Conservation (phyloP, 2,329 filamentous ascomycete species). For the Teratosphaeria epicoccoides region DNA sequence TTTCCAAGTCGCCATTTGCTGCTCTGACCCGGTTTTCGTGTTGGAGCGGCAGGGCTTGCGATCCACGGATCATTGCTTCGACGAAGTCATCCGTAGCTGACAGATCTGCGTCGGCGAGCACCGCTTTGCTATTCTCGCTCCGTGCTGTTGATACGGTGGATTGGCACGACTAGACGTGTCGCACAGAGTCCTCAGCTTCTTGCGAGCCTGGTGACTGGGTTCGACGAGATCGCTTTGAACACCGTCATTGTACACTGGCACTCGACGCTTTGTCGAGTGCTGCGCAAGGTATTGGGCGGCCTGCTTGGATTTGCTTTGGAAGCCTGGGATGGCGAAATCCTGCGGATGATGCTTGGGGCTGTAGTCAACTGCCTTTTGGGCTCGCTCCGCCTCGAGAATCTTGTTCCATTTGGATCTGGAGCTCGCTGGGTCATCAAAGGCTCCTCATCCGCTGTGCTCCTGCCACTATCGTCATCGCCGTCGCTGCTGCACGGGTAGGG, state of each 20-base stretch:
- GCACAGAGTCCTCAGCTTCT: background rate
- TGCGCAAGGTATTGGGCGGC: background rate
- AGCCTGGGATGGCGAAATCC: conserved; percentile 13
- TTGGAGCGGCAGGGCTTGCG: background rate
- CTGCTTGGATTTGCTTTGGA: background rate
- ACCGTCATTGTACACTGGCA: background rate
- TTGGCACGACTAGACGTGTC: background rate
- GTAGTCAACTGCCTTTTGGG: conserved; percentile 14
- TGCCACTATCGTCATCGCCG: background rate
- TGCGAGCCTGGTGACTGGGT: background rate
- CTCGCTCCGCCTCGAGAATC: conserved; percentile 12
- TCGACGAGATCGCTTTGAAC: background rate
- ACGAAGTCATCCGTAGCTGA: background rate
- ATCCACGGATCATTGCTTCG: background rate
- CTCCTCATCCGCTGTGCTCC: background rate
- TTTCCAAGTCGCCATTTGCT: background rate
- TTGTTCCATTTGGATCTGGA: conserved; percentile 12
- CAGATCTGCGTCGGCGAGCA: background rate
- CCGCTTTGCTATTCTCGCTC: background rate
- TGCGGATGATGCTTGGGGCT: conserved; percentile 16
- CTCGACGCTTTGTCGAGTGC: background rate
- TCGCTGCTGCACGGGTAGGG: background rate
- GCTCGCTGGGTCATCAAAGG: conserved; percentile 2
- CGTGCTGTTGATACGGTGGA: background rate
- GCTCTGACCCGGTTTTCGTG: background rate